Evolutionary conservation across 345 rosid genomes (phyloP).

Genomic region (thale cress (Arabidopsis thaliana)): TAIR10.1 NC_003070.9:5845001-5845500

Average conservation of each 20-base stretch:
- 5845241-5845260: conserved; percentile 70
- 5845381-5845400: conserved; percentile 67
- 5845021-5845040: conserved; percentile 72
- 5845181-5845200: conserved; percentile 86
- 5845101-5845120: conserved; percentile 64
- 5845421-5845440: conserved; percentile 40
- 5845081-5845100: neutral
- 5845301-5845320: conserved; percentile 60
- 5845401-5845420: conserved; percentile 66
- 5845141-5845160: conserved; percentile 69
- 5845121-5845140: conserved; percentile 83
- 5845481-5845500: conserved; percentile 68
- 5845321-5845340: conserved; percentile 81
- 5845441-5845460: conserved; percentile 53
- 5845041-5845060: neutral
- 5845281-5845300: conserved; percentile 64
- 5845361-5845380: conserved; percentile 75
- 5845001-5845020: conserved; percentile 72
- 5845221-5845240: conserved; percentile 78
- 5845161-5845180: conserved; percentile 80
- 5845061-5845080: neutral
- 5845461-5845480: conserved; percentile 91
- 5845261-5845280: conserved; percentile 86
- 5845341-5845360: conserved; percentile 59
- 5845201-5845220: conserved; percentile 86